These are phyloP conservation scores for Cryptococcus sp. DNA, from an alignment of 1,284 basidiomycete genomes.

Conservation along the genomic window DNA sequence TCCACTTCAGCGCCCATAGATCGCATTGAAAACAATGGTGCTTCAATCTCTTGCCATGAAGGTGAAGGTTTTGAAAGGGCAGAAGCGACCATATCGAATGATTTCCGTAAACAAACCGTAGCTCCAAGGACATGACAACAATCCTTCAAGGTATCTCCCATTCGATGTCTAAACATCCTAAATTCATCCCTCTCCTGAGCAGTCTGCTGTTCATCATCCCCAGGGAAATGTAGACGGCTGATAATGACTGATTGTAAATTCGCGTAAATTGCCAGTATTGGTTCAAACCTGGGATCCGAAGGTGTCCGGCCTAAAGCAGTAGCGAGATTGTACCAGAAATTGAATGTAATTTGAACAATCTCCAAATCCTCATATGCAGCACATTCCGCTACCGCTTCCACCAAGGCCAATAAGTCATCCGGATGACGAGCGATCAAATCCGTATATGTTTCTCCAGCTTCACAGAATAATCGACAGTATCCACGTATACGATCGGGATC, in stretches of 20 bases:
- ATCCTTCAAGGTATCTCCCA: conserved; percentile 99
- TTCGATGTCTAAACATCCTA: conserved; percentile 90
- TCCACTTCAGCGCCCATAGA: conserved; percentile 97
- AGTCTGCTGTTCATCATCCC: conserved; percentile 66
- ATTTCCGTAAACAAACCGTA: conserved; percentile 72
- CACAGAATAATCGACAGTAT: conserved; percentile 84
- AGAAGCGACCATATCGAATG: conserved; percentile 73
- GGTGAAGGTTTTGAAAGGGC: conserved; percentile 55
- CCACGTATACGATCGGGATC: conserved; percentile 88
- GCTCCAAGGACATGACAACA: conserved; percentile 93
- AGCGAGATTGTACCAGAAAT: conserved; percentile 94
- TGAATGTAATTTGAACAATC: conserved; percentile 95
- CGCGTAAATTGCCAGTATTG: conserved; percentile 74
- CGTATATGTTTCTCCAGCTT: conserved; percentile 94
- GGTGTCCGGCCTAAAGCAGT: conserved; percentile 60
- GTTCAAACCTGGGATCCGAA: conserved; percentile 23
- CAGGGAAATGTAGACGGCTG: conserved; percentile 85
- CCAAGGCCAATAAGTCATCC: conserved; percentile 85
- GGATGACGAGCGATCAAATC: conserved; percentile 83
- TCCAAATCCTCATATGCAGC: conserved; percentile 91
- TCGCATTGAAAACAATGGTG: conserved; percentile 94
- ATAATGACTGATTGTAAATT: conserved; percentile 84
- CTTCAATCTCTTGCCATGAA: conserved; percentile 96
- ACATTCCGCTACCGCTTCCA: conserved; percentile 91
- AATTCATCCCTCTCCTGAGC: conserved; percentile 91